Evolutionary conservation across 805 yeast genomes (phyloP), one percentile per base, ranked within the genome.

Genomic region (Suhomyces canberraensis): DNA sequence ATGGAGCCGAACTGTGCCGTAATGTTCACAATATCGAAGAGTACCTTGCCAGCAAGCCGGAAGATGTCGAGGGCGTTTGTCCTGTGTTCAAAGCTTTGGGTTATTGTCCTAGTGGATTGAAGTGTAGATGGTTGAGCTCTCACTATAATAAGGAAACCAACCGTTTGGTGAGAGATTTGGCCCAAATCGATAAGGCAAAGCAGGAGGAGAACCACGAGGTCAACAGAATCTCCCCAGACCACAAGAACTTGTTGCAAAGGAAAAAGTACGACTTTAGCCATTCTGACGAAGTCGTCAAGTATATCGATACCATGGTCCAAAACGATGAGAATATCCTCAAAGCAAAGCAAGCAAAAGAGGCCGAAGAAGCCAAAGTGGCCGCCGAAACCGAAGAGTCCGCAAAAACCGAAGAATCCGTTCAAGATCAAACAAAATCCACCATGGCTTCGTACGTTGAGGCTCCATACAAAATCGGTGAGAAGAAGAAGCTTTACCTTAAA

Each of bases 91-190:
- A 66, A 22, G 82, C 84, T 1, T 67, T 87, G 24, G 99, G 99
- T 0, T 81, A 78, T 52, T 93, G 99, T 69, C 95, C 96, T 3
- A 76, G 84, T 43, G 98, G 98, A 0, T 63, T 86, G 50, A 91
- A 87, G 58, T 93, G 99, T 64, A 77, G 96, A 51, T 93, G 96
- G 87, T 72, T 93, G 39, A 65, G 75, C 3, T 76, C 86, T 11
- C 98, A 93, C 63, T 74, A 66, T 52, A 56, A 73, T 47, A 54
- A 52, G 21, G 81, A 68, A 39, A 60, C 70, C 13, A 66, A 62
- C 36, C 64, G 58, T 41, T 58, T 81, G 15, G 42, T 70, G 24
- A 69, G 58, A 36, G 79, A 77, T 52, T 56, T 58, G 33, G 75
- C 50, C 1, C 56, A 58, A 42, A 61, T 61, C 25, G 73, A 62